Evolutionary conservation across 371 early-diverging fungal genomes (phyloP).

Genomic region (Lichtheimia ramosa): DNA sequence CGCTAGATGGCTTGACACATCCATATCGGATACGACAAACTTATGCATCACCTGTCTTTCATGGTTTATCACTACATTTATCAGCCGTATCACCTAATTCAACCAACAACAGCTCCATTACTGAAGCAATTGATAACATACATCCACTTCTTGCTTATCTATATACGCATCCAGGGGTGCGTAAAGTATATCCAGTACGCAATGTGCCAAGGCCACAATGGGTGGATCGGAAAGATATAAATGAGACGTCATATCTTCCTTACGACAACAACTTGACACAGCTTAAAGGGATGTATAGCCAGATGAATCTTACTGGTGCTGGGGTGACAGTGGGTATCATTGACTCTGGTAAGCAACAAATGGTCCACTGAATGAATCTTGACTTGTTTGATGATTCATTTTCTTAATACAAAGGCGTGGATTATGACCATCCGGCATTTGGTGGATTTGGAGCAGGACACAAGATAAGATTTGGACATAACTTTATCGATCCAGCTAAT

Average conservation of each 20-base stretch:
- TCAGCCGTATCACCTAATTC: not conserved
- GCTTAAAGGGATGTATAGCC: constrained; percentile 8
- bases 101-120: not conserved
- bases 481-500: constrained; percentile 22
- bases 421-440: constrained; percentile 63
- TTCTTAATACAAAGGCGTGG: constrained; percentile 33
- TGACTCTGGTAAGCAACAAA: constrained; percentile 23
- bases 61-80: constrained; percentile 25
- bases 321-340: constrained; percentile 27
- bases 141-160: constrained; percentile 28
- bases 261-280: constrained; percentile 14
- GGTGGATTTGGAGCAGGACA: constrained; percentile 60
- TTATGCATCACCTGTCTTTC: constrained; percentile 24
- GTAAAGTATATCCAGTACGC: constrained; percentile 29
- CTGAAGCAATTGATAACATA: not conserved
- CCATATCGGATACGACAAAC: constrained; percentile 26
- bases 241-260: constrained; percentile 5
- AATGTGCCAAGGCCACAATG: constrained; percentile 31
- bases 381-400: not conserved
- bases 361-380: not conserved
- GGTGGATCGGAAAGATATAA: not conserved
- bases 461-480: constrained; percentile 41
- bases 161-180: constrained; percentile 16
- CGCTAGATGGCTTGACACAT: constrained; percentile 4
- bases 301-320: constrained; percentile 12